Base-by-base conservation (phyloP, 768 basidiomycete species). In the Boletus pseudo-olivaceus region DNA sequence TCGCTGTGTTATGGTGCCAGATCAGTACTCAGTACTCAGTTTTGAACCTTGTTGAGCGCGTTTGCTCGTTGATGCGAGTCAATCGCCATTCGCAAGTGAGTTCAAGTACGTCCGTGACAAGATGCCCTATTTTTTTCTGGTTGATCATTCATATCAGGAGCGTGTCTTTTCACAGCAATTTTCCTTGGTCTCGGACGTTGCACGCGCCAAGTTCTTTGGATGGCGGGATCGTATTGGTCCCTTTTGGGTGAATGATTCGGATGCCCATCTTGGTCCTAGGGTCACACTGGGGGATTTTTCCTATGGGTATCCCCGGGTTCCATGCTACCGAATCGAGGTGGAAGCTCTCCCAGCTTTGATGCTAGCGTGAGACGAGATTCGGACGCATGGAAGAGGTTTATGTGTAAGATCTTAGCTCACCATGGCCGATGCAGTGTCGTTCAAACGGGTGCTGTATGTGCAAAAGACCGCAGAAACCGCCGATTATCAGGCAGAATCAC, bases 41-140 rank as follows among this genome's bases (percentile, higher is more conserved):
- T 45, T 49, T 34, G 62, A 61, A 58, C 62, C 49, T 59, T 55
- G 38, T 50, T 38, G 44, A 56, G 52, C 62, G 54, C 61, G 50
- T 55, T 57, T 47, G 47, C 53, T 47, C 47, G 39, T 7, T 34
- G 60, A 41, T 44, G 54, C 27, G 45, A 47, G 53, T 49, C 42
- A 10, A 47, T 56, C 12, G 39, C 57, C 41, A 30, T 32, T 7
- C 41, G 27, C 33, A 27, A 42, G 40, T 43, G 37, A 43, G 34
- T 40, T 32, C 8, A 29, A 53, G 51, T 48, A 33, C 7, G 44
- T 55, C 27, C 23, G 32, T 49, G 56, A 47, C 48, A 50, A n/a
- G 2, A 12, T 23, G 2, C 30, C 39, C 35, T 41, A 20, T 6
- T 30, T 45, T 29, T 46, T n/a, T 20, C 20, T 49, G 23, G 29